Evolutionary conservation across 1,139 yeast species (phyloP).

Genomic region (Taphrina confusa): DNA sequence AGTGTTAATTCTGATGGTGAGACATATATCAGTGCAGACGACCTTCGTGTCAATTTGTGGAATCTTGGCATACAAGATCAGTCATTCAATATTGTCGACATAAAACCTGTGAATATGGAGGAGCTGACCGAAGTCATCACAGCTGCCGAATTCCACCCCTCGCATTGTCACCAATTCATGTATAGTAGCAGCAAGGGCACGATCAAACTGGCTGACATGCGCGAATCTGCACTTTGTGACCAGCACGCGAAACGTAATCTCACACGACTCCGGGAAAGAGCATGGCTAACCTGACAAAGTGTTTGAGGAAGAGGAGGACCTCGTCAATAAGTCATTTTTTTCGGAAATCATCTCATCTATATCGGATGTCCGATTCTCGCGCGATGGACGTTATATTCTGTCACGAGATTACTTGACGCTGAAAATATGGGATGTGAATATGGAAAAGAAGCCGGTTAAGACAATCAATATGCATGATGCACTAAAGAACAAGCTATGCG

Average conservation of each 20-base stretch:
- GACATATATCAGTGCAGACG: conserved; percentile 91
- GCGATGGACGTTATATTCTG: conserved; percentile 90
- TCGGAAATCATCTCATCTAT: conserved; percentile 96
- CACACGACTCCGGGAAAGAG: too few relatives aligned
- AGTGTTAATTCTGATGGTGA: conserved; percentile 95
- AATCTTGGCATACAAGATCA: conserved; percentile 92
- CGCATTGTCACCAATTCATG: conserved; percentile 89
- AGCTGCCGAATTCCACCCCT: conserved; percentile 96
- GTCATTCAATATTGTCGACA: conserved; percentile 91
- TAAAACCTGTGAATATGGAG: conserved; percentile 98
- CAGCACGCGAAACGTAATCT: conserved; percentile 62
- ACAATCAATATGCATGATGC: conserved; percentile 96
- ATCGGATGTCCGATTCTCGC: conserved; percentile 88
- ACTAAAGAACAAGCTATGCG: conserved; percentile 88
- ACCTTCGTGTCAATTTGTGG: conserved; percentile 94
- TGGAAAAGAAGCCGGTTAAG: conserved; percentile 93
- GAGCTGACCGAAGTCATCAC: conserved; percentile 98
- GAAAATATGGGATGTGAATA: conserved; percentile 96
- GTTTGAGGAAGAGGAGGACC: conserved; percentile 91
- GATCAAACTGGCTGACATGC: conserved; percentile 93
- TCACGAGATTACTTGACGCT: conserved; percentile 97
- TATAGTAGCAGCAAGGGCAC: conserved; percentile 97
- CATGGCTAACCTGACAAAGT: conserved; percentile 45
- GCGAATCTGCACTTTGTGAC: conserved; percentile 93
- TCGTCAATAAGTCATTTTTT: conserved; percentile 89